A percentile compares a stretch with the other conserved stretches of the same genome.
These are phyloP conservation scores for Aspergillus heteromorphus DNA, from an alignment of 495 filamentous ascomycete species.

Conservation along the genomic window DNA sequence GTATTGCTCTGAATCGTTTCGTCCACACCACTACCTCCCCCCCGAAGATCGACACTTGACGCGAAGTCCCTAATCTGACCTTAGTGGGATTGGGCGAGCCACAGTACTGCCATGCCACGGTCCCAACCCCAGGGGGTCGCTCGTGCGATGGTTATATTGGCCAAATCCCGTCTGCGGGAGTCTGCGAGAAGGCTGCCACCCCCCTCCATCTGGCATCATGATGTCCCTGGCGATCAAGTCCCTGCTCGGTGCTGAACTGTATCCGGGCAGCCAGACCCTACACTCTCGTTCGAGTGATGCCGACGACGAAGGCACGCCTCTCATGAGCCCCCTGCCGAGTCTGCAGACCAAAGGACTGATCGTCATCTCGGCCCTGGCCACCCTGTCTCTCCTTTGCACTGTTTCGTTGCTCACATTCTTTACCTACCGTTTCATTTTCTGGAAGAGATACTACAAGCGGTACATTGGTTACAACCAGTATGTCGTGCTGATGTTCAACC, in stretches of 20 bases:
- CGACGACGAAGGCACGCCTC: not conserved
- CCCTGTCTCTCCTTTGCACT: constrained; percentile 50
- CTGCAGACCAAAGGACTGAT: constrained; percentile 30
- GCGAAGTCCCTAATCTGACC: not conserved
- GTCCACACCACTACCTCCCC: not conserved
- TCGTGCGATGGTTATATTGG: not conserved
- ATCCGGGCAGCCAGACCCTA: not conserved
- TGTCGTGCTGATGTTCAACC: constrained; percentile 63
- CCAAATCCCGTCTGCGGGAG: not conserved
- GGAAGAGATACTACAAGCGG: constrained; percentile 35
- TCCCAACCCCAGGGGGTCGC: not conserved
- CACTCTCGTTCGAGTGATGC: not conserved
- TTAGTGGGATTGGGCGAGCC: not conserved
- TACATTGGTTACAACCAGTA: constrained; percentile 55
- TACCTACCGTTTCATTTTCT: constrained; percentile 46
- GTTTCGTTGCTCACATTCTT: constrained; percentile 42
- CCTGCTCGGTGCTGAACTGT: not conserved
- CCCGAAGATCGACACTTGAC: not conserved
- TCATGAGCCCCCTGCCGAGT: not conserved
- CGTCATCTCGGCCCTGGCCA: constrained; percentile 44
- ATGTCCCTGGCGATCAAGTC: not conserved
- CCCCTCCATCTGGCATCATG: not conserved
- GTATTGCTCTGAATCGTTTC: not conserved
- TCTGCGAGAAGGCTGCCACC: not conserved
- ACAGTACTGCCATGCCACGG: too few relatives aligned